Evolutionary conservation across 2,329 filamentous ascomycete genomes (phyloP).

Genomic region (Orbilia brochopaga): DNA sequence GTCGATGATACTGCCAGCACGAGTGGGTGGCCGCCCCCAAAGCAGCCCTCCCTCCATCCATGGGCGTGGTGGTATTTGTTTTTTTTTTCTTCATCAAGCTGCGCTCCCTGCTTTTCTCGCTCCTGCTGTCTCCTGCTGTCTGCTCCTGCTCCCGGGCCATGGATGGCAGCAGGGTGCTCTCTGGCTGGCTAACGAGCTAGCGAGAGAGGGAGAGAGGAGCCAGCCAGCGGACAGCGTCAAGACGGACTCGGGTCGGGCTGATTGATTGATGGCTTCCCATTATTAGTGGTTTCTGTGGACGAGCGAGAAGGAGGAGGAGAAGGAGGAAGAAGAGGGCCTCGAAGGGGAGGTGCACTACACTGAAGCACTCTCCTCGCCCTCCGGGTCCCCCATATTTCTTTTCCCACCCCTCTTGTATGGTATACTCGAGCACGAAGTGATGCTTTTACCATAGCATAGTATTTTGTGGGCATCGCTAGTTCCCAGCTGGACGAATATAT

Average conservation of each 20-base stretch:
- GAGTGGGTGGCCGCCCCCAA: slow-evolving; percentile 41
- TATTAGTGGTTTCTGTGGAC: slow-evolving; percentile 39
- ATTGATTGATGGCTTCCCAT: slow-evolving; percentile 41
- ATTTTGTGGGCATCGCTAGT: neutral
- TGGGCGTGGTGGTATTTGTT: slow-evolving; percentile 22
- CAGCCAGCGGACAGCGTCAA: slow-evolving; percentile 35
- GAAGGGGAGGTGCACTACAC: neutral
- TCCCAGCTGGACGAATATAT: neutral
- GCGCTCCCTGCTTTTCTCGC: slow-evolving; percentile 22
- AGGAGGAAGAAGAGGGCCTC: slow-evolving; percentile 14
- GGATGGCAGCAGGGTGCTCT: slow-evolving; percentile 15
- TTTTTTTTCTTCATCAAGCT: slow-evolving; percentile 40
- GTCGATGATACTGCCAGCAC: slow-evolving; percentile 27
- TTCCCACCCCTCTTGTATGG: slow-evolving; percentile 12
- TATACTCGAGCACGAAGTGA: no score
- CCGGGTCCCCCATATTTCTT: slow-evolving; percentile 12
- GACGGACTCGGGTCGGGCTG: slow-evolving; percentile 18
- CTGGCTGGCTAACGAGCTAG: slow-evolving; percentile 21
- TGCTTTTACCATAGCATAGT: neutral
- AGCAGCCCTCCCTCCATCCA: slow-evolving; percentile 22
- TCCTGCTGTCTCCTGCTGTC: no score
- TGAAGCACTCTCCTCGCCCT: slow-evolving; percentile 28
- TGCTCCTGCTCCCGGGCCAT: slow-evolving; percentile 8
- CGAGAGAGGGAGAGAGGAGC: no score
- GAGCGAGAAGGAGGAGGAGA: slow-evolving; percentile 17